A percentile compares a stretch with the other conserved stretches of the same genome.
Conservation (phyloP, 1,139 yeast genomes). For the Kurtzmaniella natalensis region DNA sequence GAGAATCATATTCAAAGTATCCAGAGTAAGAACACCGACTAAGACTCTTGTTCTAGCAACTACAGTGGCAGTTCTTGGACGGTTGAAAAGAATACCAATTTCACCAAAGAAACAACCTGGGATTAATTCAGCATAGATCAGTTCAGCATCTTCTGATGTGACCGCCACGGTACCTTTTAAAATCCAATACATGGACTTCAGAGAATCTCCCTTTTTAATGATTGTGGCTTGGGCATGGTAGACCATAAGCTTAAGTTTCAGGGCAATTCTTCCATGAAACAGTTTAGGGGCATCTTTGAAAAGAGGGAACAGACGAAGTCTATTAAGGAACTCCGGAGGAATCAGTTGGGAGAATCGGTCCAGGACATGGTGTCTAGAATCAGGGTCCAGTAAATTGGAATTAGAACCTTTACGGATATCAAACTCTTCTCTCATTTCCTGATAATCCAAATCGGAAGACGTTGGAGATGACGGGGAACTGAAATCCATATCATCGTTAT, state of each 20-base stretch:
- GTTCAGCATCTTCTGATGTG: conserved; percentile 72
- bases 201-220: conserved; percentile 66
- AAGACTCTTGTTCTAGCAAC: conserved; percentile 66
- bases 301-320: conserved; percentile 55
- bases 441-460: conserved; percentile 8
- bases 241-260: conserved; percentile 54
- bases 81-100: conserved; percentile 67
- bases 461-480: not conserved
- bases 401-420: conserved; percentile 1
- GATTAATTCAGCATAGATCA: conserved; percentile 62
- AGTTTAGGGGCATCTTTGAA: conserved; percentile 63
- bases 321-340: conserved; percentile 52
- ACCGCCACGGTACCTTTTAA: conserved; percentile 70
- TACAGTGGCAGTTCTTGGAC: conserved; percentile 78
- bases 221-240: conserved; percentile 66
- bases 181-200: conserved; percentile 80
- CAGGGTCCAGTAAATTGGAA: not conserved
- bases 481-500: not conserved
- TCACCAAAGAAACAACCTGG: conserved; percentile 77
- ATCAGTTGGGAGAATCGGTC: conserved; percentile 12
- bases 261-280: conserved; percentile 56
- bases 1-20: conserved; percentile 54
- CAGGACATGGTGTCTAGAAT: not conserved
- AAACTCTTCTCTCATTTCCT: conserved; percentile 1
- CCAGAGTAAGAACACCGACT: conserved; percentile 64